Evolutionary conservation across 129 eudicot species (phyloP).

Genomic region (Lactuca saligna): DNA sequence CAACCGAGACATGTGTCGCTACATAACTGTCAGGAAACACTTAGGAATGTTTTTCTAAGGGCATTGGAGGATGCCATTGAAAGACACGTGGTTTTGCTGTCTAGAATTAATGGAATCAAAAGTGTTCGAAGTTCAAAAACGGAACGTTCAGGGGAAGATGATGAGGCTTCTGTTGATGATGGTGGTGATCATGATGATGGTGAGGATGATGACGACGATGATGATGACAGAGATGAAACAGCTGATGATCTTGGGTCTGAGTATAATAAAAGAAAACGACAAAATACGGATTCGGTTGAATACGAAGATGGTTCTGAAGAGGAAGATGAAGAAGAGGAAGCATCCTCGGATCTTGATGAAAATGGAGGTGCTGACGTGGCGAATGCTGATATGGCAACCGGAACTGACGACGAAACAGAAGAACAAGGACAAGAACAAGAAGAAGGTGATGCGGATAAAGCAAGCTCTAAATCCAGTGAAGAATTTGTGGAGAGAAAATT

Average conservation of each 20-base stretch:
- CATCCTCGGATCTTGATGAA: constrained; percentile 34
- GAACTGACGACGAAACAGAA: constrained; percentile 35
- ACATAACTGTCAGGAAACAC: constrained; percentile 51
- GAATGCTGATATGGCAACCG: constrained; percentile 26
- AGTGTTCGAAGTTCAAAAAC: constrained; percentile 28
- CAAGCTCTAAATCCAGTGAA: constrained; percentile 23
- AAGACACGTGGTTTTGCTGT: constrained; percentile 53
- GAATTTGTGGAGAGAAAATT: constrained; percentile 31
- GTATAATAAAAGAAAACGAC: constrained; percentile 55
- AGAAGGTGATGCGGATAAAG: constrained; percentile 28
- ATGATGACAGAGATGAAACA: constrained; percentile 46
- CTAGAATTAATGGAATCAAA: constrained; percentile 64
- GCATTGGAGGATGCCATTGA: constrained; percentile 80
- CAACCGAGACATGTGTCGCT: constrained; percentile 56
- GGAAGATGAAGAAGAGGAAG: constrained; percentile 38
- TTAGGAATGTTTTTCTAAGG: constrained; percentile 43
- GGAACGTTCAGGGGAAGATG: constrained; percentile 41
- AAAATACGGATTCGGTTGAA: constrained; percentile 73
- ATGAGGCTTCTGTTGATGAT: constrained; percentile 13
- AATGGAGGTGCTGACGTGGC: constrained; percentile 26
- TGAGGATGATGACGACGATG: constrained; percentile 39
- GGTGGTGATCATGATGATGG: constrained; percentile 31
- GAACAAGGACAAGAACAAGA: constrained; percentile 30
- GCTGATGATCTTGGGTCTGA: constrained; percentile 71
- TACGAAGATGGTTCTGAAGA: constrained; percentile 67